These are phyloP conservation scores for Rhytidiadelphus loreus DNA, from an alignment of 225 moss, liverwort and hornwort species.

Conservation along the genomic window DNA sequence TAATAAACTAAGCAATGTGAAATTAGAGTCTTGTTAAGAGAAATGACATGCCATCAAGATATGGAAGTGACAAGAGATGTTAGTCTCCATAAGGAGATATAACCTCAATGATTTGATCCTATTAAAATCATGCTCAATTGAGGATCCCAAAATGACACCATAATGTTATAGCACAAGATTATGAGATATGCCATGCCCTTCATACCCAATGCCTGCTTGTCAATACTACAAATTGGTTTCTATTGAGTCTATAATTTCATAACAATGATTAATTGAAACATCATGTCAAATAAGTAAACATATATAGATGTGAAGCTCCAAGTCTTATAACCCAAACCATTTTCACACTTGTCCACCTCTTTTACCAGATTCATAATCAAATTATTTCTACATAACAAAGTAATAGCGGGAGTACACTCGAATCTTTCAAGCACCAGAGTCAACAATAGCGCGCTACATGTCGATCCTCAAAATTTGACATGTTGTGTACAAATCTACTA, in stretches of 20 bases:
- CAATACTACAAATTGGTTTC: neutral
- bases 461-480: neutral
- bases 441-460: neutral
- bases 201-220: neutral
- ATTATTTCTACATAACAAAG: neutral
- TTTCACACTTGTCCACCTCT: neutral
- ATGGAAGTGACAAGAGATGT: neutral
- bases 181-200: neutral
- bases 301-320: neutral
- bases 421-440: neutral
- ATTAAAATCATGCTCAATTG: neutral
- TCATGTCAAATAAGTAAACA: neutral
- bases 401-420: neutral
- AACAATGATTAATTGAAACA: neutral
- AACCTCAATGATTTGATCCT: neutral
- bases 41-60: neutral
- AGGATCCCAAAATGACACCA: neutral
- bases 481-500: neutral
- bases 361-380: neutral
- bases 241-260: neutral
- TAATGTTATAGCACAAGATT: neutral
- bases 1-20: neutral
- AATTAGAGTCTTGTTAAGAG: neutral
- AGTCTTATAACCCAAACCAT: neutral
- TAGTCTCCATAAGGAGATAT: neutral